Base-by-base conservation (phyloP, 2,329 filamentous ascomycete genomes). In the Cytospora piceae region DNA sequence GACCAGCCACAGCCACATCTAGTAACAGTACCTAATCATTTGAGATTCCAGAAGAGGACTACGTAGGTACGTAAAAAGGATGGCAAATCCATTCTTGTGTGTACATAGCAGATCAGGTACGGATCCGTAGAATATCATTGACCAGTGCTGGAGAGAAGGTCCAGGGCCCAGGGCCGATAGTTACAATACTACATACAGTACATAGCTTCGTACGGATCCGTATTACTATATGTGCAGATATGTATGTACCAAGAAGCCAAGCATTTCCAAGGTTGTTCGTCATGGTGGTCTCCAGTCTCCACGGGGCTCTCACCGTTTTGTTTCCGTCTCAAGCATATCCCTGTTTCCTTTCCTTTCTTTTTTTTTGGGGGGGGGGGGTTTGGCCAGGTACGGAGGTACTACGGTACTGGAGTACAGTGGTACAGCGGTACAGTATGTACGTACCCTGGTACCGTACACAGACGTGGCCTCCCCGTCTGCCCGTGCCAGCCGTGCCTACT, bases 271-370 rank as follows among this genome's bases (percentile, higher is more conserved):
- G n/a, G n/a, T n/a, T 29, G 34, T 49, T 49, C 51, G 29, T 55
- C 52, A 56, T 62, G 59, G 34, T 37, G 29, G 51, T 22, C 59
- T 49, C 59, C 52, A 62, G 52, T 34, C 32, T 8, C 11, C 32
- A 34, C 11, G 32, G 49, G 46, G 37, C 37, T 62, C 9, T 56
- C 60, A 62, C 60, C 60, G 60, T 62, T 62, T 62, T 49, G 60
- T 49, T 54, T 56, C 60, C 60, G 60, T 62, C 27, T 53, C 60
- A 53, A 37, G 42, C 17, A 46, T 46, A 46, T n/a, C 42, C 42
- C 42, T 22, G 17, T 2, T 46, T n/a, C 11, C 2, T 17, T 22
- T n/a, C 20, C 3, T 29, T 29, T n/a, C 4, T 4, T n/a, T 17
- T 22, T n/a, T 11, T n/a, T n/a, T n/a, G n/a, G n/a, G n/a, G n/a